Evolutionary conservation across 2,329 filamentous ascomycete species (phyloP).

Genomic region (Cladobotryum mycophilum): DNA sequence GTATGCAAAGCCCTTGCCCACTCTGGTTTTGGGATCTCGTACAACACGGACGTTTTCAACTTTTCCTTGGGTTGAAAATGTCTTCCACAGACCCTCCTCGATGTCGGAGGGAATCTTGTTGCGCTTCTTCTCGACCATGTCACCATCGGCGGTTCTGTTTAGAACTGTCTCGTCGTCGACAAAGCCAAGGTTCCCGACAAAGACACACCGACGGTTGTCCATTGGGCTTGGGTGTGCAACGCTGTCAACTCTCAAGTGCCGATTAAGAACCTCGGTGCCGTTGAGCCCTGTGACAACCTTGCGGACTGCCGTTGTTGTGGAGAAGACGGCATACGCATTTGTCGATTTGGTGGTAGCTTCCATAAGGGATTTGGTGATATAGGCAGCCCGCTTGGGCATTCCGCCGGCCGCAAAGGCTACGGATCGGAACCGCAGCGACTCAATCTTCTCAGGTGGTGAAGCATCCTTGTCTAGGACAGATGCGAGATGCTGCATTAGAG

Average conservation of each 20-base stretch:
- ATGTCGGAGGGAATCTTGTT: constrained; percentile 73
- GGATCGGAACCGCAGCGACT: constrained; percentile 91
- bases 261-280: constrained; percentile 73
- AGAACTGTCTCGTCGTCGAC: constrained; percentile 82
- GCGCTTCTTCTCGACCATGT: constrained; percentile 65
- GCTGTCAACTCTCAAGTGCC: constrained; percentile 85
- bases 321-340: constrained; percentile 92
- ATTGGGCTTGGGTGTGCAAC: constrained; percentile 79
- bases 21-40: constrained; percentile 79
- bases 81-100: constrained; percentile 87
- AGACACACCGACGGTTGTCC: constrained; percentile 86
- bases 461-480: constrained; percentile 58
- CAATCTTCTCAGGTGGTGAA: constrained; percentile 62
- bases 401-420: constrained; percentile 72
- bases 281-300: constrained; percentile 74
- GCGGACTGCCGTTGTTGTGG: constrained; percentile 65
- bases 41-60: constrained; percentile 93
- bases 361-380: constrained; percentile 85
- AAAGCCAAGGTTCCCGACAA: constrained; percentile 93
- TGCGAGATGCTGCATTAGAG: constrained; percentile 68
- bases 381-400: constrained; percentile 90
- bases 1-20: constrained; percentile 96
- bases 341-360: constrained; percentile 85
- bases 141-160: constrained; percentile 57
- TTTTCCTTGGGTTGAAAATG: constrained; percentile 66